phyloP scores from a whole-genome alignment of 129 eudicot genomes.

The Solidago caesia region DNA sequence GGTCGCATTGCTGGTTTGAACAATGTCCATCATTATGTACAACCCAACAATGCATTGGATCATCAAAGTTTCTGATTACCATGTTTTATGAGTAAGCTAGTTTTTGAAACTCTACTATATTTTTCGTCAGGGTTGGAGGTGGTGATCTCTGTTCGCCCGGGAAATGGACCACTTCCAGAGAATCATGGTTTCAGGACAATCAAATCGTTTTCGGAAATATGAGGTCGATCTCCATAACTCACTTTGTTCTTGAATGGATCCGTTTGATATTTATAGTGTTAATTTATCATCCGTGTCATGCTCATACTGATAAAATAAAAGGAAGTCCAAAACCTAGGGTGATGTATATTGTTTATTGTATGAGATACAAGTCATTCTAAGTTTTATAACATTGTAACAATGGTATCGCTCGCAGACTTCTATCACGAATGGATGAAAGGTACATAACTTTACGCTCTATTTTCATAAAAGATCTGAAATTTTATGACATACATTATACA shows the following conservation, averaged over 20 bases:
- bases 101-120: background rate
- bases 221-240: constrained; percentile 15
- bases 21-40: background rate
- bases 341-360: background rate
- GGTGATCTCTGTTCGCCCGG: constrained; percentile 69
- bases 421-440: background rate
- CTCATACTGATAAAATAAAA: constrained; percentile 16
- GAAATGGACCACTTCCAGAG: constrained; percentile 78
- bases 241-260: background rate
- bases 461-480: background rate
- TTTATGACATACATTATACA: background rate
- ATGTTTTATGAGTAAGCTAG: background rate
- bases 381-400: background rate
- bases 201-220: constrained; percentile 74
- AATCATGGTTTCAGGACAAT: constrained; percentile 72
- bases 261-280: constrained; percentile 11
- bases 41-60: constrained; percentile 14
- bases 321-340: constrained; percentile 9
- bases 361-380: constrained; percentile 3
- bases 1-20: constrained; percentile 18
- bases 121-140: constrained; percentile 73
- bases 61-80: background rate
- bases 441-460: background rate
- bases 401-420: background rate
- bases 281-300: background rate